phyloP scores from a whole-genome alignment of 805 yeast genomes.

The Kluyveromyces siamensis region DNA sequence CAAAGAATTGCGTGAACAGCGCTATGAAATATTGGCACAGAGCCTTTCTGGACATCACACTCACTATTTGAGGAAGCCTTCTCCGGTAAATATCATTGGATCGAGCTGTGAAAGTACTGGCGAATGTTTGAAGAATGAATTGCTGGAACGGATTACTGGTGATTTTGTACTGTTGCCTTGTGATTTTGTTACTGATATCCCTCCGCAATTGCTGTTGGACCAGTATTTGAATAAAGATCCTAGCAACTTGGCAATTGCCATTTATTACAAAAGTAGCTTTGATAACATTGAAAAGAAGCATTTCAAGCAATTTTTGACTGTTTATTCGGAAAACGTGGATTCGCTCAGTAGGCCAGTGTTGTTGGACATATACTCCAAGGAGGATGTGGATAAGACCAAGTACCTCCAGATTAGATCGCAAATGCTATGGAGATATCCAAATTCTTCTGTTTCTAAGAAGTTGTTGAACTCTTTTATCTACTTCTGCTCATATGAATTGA shows the following conservation, averaged over 20 bases:
- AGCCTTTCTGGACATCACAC: slow-evolving; percentile 16
- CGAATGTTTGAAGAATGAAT: slow-evolving; percentile 41
- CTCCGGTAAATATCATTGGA: slow-evolving; percentile 34
- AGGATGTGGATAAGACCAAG: slow-evolving; percentile 62
- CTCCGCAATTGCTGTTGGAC: slow-evolving; percentile 82
- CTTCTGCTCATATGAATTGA: slow-evolving; percentile 47
- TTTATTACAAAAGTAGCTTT: slow-evolving; percentile 64
- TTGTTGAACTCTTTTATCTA: slow-evolving; percentile 67
- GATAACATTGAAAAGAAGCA: slow-evolving; percentile 63
- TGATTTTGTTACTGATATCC: slow-evolving; percentile 86
- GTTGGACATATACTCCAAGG: slow-evolving; percentile 64
- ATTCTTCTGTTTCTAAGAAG: slow-evolving; percentile 65
- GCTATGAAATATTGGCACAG: slow-evolving; percentile 19
- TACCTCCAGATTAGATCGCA: slow-evolving; percentile 73
- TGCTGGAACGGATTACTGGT: slow-evolving; percentile 32
- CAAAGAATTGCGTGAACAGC: slow-evolving; percentile 32
- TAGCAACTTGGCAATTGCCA: slow-evolving; percentile 60
- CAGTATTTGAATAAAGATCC: slow-evolving; percentile 67
- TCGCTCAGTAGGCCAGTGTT: slow-evolving; percentile 33
- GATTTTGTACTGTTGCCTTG: slow-evolving; percentile 85
- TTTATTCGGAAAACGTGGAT: slow-evolving; percentile 45
- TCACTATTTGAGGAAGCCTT: slow-evolving; percentile 24
- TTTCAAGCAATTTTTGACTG: slow-evolving; percentile 51
- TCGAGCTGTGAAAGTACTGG: slow-evolving; percentile 52
- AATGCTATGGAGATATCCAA: slow-evolving; percentile 82